Evolutionary conservation across 1,139 yeast genomes (phyloP).

Genomic region (Debaryomyces fabryi): DNA sequence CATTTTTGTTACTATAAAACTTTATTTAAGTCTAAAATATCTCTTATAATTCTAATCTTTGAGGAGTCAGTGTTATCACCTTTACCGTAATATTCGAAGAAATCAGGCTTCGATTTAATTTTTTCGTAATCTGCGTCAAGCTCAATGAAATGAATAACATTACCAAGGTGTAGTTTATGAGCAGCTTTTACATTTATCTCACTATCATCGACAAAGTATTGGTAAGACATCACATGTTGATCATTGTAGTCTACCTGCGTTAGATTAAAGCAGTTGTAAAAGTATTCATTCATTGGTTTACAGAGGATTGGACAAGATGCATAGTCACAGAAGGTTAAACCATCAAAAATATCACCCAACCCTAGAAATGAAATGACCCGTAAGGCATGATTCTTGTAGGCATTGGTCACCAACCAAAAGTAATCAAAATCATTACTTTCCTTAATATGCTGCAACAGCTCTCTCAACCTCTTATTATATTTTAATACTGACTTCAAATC

Average conservation of each 20-base stretch:
- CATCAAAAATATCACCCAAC: conserved; percentile 88
- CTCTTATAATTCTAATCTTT: conserved; percentile 36
- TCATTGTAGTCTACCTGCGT: conserved; percentile 60
- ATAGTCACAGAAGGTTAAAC: conserved; percentile 91
- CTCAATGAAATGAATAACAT: conserved; percentile 63
- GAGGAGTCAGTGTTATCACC: conserved; percentile 29
- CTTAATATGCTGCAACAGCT: conserved; percentile 50
- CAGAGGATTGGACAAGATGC: conserved; percentile 66
- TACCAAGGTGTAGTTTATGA: conserved; percentile 50
- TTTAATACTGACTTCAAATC: conserved; percentile 76
- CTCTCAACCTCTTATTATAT: conserved; percentile 59
- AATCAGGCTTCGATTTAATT: conserved; percentile 33
- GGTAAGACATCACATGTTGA: conserved; percentile 32
- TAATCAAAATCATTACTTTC: conserved; percentile 36
- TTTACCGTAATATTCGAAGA: conserved; percentile 36
- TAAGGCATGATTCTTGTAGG: conserved; percentile 85
- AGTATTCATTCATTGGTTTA: conserved; percentile 73
- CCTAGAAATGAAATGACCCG: conserved; percentile 79
- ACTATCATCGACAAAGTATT: conserved; percentile 82
- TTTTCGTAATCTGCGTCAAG: conserved; percentile 42
- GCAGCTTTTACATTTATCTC: conserved; percentile 66
- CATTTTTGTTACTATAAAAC: conserved; percentile 13
- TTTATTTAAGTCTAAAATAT: conserved; percentile 31
- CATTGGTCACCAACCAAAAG: conserved; percentile 90
- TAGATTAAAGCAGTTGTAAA: conserved; percentile 56